These are phyloP conservation scores for Solanum appendiculatum DNA, from an alignment of 257 asterid genomes.

Conservation along the genomic window DNA sequence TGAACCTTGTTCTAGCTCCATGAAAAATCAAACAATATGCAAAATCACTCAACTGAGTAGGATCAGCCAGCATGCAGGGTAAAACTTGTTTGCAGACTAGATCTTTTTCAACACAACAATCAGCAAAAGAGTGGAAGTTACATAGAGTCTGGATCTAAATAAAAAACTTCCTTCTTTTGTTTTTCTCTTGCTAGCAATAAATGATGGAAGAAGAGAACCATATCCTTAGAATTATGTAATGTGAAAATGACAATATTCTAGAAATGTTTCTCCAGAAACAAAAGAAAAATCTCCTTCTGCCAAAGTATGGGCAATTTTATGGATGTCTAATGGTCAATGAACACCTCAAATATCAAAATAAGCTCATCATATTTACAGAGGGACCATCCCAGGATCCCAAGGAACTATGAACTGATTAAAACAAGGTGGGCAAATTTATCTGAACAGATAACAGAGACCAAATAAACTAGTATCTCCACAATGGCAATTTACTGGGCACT, in stretches of 20 bases:
- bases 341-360: background rate
- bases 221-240: background rate
- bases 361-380: background rate
- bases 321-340: background rate
- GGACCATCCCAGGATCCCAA: background rate
- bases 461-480: background rate
- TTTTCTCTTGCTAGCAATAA: background rate
- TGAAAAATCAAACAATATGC: background rate
- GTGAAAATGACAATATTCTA: background rate
- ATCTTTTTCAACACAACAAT: background rate
- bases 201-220: background rate
- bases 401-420: background rate
- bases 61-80: background rate
- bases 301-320: background rate
- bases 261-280: background rate
- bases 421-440: background rate
- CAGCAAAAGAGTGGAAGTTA: background rate
- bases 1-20: background rate
- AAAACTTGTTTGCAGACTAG: background rate
- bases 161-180: background rate
- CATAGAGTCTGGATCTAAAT: background rate
- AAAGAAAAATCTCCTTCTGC: background rate
- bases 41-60: background rate
- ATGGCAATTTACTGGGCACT: background rate
- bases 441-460: background rate